phyloP scores from a whole-genome alignment of 2,329 filamentous ascomycete species.

The Aspergillus flavus region DNA sequence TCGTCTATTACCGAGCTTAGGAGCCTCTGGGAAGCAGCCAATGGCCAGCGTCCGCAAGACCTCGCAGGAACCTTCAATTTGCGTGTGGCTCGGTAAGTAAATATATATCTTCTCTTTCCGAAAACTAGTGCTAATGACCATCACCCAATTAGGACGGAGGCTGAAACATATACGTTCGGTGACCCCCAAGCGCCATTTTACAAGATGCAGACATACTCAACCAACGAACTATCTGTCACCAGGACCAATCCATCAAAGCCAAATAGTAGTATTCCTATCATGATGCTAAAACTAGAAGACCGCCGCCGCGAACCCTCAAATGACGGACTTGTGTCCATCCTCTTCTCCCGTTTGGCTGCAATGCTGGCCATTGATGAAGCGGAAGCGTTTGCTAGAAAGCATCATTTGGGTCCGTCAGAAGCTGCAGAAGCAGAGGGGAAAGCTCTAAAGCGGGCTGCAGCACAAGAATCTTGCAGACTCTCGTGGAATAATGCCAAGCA shows the following conservation, averaged over 20 bases:
- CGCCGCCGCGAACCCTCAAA: slow-evolving; percentile 41
- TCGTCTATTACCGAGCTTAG: slow-evolving; percentile 44
- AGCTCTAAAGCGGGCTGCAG: slow-evolving; percentile 47
- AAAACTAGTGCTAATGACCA: slow-evolving; percentile 19
- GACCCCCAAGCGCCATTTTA: slow-evolving; percentile 47
- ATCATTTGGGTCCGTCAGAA: slow-evolving; percentile 43
- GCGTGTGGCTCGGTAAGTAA: slow-evolving; percentile 43
- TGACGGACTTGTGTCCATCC: slow-evolving; percentile 47
- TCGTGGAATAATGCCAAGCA: slow-evolving; percentile 45
- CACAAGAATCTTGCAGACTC: slow-evolving; percentile 50
- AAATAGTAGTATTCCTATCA: slow-evolving; percentile 46
- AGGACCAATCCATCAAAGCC: slow-evolving; percentile 45
- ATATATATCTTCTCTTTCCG: background rate
- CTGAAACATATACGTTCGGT: slow-evolving; percentile 48
- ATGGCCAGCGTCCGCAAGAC: slow-evolving; percentile 43
- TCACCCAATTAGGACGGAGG: slow-evolving; percentile 37
- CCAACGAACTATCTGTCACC: slow-evolving; percentile 45
- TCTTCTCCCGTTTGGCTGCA: slow-evolving; percentile 53
- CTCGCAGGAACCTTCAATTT: slow-evolving; percentile 41
- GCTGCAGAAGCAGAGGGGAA: slow-evolving; percentile 46
- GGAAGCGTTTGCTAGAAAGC: slow-evolving; percentile 40
- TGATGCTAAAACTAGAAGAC: slow-evolving; percentile 46
- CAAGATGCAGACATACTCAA: slow-evolving; percentile 45
- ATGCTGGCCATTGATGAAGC: slow-evolving; percentile 53
- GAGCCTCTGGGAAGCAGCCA: slow-evolving; percentile 49